Percentiles rank a stretch among this genome's conserved stretches.
These are phyloP conservation scores for Colletotrichum aenigma DNA, from an alignment of 2,329 filamentous ascomycete species.

Conservation along the genomic window DNA sequence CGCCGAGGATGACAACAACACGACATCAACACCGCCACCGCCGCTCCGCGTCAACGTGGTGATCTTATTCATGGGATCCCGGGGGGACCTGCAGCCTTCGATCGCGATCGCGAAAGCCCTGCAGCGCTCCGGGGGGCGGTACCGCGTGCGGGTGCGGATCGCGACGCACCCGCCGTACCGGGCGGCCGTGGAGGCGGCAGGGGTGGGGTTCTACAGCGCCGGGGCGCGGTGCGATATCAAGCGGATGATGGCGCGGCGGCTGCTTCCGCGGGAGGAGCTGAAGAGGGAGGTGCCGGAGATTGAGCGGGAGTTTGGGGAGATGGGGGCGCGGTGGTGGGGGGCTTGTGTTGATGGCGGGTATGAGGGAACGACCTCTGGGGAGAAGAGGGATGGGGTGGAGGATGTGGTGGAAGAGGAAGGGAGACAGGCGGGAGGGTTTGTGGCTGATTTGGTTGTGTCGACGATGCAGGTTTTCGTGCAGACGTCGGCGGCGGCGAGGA, in stretches of 20 bases:
- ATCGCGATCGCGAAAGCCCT: constrained; percentile 48
- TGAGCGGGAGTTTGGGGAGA: constrained; percentile 17
- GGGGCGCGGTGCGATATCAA: constrained; percentile 37
- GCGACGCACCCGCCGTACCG: constrained; percentile 46
- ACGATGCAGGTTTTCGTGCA: constrained; percentile 29
- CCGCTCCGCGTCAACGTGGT: constrained; percentile 42
- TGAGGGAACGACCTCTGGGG: background rate
- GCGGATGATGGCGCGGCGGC: constrained; percentile 20
- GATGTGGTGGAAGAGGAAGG: background rate
- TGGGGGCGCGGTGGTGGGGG: constrained; percentile 23
- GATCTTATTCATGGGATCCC: constrained; percentile 47
- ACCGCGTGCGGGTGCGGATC: constrained; percentile 47
- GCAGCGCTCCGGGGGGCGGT: constrained; percentile 23
- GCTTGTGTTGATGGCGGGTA: constrained; percentile 20
- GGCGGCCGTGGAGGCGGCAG: constrained; percentile 37
- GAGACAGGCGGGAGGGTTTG: constrained; percentile 11
- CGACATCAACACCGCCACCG: background rate
- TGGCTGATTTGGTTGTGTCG: constrained; percentile 29
- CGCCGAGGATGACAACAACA: background rate
- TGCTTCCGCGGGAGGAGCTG: constrained; percentile 15
- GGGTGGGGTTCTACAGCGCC: constrained; percentile 45
- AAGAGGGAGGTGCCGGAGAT: constrained; percentile 14
- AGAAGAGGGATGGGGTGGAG: background rate
- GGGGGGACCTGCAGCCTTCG: constrained; percentile 54
- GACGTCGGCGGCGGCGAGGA: constrained; percentile 49